Conservation (phyloP, 2,329 filamentous ascomycete species). For the Teratosphaeria nubilosa region DNA sequence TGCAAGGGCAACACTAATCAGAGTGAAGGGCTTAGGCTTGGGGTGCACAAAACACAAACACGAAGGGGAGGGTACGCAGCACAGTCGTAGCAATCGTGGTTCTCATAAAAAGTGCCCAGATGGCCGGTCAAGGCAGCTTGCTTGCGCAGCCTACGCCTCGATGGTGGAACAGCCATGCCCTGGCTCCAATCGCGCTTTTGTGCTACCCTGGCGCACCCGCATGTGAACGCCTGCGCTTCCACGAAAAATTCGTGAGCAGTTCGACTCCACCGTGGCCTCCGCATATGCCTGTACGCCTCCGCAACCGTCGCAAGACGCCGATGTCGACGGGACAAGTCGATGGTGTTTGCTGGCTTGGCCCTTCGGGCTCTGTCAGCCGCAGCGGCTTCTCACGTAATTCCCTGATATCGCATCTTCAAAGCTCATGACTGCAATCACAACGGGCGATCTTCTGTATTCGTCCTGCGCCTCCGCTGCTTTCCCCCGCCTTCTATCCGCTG, state of each 20-base stretch:
- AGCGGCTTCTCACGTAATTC: background rate
- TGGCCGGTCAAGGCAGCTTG: background rate
- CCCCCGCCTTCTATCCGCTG: constrained; percentile 73
- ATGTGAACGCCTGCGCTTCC: background rate
- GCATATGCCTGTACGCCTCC: background rate
- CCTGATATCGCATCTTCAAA: background rate
- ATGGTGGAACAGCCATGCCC: background rate
- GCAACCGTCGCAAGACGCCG: background rate
- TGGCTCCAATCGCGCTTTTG: background rate
- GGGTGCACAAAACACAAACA: background rate
- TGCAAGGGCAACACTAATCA: background rate
- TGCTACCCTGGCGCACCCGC: background rate
- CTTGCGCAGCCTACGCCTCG: background rate
- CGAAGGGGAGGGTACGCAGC: background rate
- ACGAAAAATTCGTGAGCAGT: background rate
- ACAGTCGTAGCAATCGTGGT: background rate
- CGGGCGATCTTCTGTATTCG: constrained; percentile 4
- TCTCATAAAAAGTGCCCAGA: background rate
- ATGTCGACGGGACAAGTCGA: background rate
- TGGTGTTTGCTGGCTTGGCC: background rate
- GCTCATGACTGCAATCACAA: background rate
- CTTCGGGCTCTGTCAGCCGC: background rate
- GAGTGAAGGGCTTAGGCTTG: background rate
- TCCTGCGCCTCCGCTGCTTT: constrained; percentile 64
- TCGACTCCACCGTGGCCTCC: background rate